phyloP scores from a whole-genome alignment of 2,329 filamentous ascomycete genomes.

The Arthroderma sp. region DNA sequence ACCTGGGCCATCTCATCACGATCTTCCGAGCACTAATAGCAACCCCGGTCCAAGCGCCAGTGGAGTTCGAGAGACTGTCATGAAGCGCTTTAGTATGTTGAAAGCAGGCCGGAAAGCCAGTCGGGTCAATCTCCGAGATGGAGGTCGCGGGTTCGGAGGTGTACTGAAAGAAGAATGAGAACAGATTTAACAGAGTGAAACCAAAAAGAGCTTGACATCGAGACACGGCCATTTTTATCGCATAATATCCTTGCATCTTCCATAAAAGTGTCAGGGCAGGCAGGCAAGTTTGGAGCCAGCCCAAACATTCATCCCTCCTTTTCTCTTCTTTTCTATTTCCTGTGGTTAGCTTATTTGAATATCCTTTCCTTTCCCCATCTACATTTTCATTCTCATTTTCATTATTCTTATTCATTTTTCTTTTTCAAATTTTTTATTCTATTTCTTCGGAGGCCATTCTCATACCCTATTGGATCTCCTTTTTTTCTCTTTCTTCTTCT shows the following conservation, averaged over 20 bases:
- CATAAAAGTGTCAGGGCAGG: no score
- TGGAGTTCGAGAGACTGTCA: slow-evolving; percentile 47
- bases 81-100: slow-evolving; percentile 66
- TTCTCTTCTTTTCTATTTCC: slow-evolving; percentile 9
- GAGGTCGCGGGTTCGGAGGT: slow-evolving; percentile 9
- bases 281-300: no score
- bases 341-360: slow-evolving; percentile 3
- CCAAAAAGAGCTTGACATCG: no score
- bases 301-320: slow-evolving; percentile 10
- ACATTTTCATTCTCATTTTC: neutral
- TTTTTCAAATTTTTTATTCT: slow-evolving; percentile 1
- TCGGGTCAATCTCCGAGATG: slow-evolving; percentile 36
- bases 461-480: neutral
- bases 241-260: no score
- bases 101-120: slow-evolving; percentile 59
- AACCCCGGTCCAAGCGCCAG: slow-evolving; percentile 9
- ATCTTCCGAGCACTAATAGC: slow-evolving; percentile 1
- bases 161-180: slow-evolving; percentile 24
- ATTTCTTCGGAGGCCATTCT: neutral
- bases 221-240: no score
- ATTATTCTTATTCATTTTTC: neutral
- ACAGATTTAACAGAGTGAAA: neutral
- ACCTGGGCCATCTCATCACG: slow-evolving; percentile 1
- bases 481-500: slow-evolving; percentile 1
- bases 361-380: neutral